Conservation (phyloP, 495 filamentous ascomycete species). For the Coniosporium apollinis region DNA sequence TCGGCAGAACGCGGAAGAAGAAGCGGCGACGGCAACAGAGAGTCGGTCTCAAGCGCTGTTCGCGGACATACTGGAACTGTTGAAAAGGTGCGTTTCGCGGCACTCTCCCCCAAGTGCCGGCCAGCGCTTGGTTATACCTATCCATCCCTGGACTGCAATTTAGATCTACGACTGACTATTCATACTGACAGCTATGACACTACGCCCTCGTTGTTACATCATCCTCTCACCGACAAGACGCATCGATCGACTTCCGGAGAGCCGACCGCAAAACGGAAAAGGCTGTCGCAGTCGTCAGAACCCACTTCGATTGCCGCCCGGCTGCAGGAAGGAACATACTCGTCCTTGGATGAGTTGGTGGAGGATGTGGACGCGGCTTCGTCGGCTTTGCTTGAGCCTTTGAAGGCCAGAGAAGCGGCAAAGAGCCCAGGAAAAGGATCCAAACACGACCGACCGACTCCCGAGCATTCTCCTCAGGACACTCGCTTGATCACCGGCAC, state of each 20-base stretch:
- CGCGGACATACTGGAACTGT: slow-evolving; percentile 12
- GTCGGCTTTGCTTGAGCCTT: slow-evolving; percentile 1
- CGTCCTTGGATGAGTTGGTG: slow-evolving; percentile 1
- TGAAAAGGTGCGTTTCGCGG: slow-evolving; percentile 12
- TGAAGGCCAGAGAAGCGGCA: slow-evolving; percentile 2
- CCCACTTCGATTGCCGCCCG: slow-evolving; percentile 7
- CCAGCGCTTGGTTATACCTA: not conserved
- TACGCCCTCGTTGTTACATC: slow-evolving; percentile 19
- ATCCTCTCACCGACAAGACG: slow-evolving; percentile 4
- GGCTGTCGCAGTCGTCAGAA: slow-evolving; percentile 10
- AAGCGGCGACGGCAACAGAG: not conserved
- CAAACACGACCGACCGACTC: not conserved
- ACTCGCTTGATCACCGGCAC: not conserved
- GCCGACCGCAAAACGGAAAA: slow-evolving; percentile 20
- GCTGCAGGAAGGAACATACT: slow-evolving; percentile 7
- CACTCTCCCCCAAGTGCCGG: not conserved
- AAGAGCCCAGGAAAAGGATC: not conserved
- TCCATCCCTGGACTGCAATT: not conserved
- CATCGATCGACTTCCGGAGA: slow-evolving; percentile 10
- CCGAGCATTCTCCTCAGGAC: not conserved
- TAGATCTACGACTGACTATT: slow-evolving; percentile 2
- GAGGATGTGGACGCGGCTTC: slow-evolving; percentile 9
- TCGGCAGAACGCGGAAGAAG: not conserved
- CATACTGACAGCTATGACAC: slow-evolving; percentile 17
- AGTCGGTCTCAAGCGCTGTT: slow-evolving; percentile 8